Base-by-base conservation (phyloP, 257 asterid genomes). In the Solanum arcanum region DNA sequence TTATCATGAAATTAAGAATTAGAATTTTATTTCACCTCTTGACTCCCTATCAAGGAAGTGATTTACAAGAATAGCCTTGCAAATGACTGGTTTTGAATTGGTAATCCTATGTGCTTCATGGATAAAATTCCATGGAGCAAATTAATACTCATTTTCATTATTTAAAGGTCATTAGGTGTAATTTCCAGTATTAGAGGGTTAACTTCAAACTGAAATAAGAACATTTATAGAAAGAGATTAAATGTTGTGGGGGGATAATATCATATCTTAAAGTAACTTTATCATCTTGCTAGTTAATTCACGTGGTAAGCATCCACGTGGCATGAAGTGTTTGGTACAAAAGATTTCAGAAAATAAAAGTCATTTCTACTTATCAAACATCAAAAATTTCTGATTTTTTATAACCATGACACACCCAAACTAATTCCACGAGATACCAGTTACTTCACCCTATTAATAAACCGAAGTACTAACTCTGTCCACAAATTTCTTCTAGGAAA, bases 401-500 rank as follows among this genome's bases (percentile, higher is more conserved):
- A 69, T 16, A 8, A 31, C 0, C 13, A 8, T 15, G 1, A 1
- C 7, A 7, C n/a, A 8, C 2, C 41, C 8, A 3, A 2, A 29
- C 1, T 31, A 31, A 15, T 69, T 69, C 0, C 7, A 3, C 6
- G 0, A 37, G 11, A 1, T 35, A 11, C 1, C 25, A 60, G 0
- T 1, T 23, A 33, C 1, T 21, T 35, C 80, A 5, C 15, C 1
- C 2, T 33, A 5, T 7, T 1, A 18, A 73, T 35, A 20, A 10
- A 49, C 3, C 46, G 35, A 73, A 2, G n/a, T 56, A 52, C 62
- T 16, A 33, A 33, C 25, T 35, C 1, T 11, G 12, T 33, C 47
- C 47, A 73, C 80, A 20, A 73, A 73, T 74, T 74, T 5, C 49
- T 21, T 74, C 31, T 20, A 2, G 81, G 29, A 37, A 74, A 9